Evolutionary conservation across 805 yeast species (phyloP).

Genomic region (Ogataea ramenticola): DNA sequence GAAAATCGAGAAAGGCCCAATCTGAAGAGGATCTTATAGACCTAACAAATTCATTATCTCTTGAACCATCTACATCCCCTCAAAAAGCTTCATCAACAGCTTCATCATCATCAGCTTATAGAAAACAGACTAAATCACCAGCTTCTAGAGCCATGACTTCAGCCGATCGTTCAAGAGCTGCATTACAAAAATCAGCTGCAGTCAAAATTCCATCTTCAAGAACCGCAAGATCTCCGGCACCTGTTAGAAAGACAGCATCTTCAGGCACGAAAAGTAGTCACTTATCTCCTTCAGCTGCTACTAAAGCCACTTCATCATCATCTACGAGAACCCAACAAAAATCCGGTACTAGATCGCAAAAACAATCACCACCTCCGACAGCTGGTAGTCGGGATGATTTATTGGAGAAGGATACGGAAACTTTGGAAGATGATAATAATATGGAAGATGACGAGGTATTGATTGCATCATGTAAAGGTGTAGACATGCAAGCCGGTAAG

Average conservation of each 20-base stretch:
- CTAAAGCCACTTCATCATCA: neutral
- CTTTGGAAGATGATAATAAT: constrained; percentile 16
- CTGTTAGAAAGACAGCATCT: constrained; percentile 4
- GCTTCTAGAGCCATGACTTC: constrained; percentile 10
- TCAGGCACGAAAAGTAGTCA: neutral
- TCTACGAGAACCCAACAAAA: neutral
- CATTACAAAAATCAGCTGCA: constrained; percentile 25
- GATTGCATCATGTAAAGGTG: constrained; percentile 51
- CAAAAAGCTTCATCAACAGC: constrained; percentile 1
- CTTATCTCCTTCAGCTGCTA: neutral
- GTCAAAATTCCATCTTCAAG: constrained; percentile 17
- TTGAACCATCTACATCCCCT: constrained; percentile 4
- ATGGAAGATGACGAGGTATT: constrained; percentile 27
- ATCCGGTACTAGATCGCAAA: neutral
- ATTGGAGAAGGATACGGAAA: constrained; percentile 23
- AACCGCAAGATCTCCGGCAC: constrained; percentile 10
- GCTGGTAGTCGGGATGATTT: constrained; percentile 3
- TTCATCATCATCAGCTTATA: neutral
- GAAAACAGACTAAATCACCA: constrained; percentile 2
- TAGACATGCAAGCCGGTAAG: constrained; percentile 70
- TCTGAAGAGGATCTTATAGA: constrained; percentile 1
- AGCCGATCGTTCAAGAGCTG: constrained; percentile 24
- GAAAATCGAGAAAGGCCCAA: constrained; percentile 6
- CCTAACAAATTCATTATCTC: neutral
- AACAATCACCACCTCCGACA: constrained; percentile 3